Conservation (phyloP, 208 protist genomes). For the Porcisia hertigi region DNA sequence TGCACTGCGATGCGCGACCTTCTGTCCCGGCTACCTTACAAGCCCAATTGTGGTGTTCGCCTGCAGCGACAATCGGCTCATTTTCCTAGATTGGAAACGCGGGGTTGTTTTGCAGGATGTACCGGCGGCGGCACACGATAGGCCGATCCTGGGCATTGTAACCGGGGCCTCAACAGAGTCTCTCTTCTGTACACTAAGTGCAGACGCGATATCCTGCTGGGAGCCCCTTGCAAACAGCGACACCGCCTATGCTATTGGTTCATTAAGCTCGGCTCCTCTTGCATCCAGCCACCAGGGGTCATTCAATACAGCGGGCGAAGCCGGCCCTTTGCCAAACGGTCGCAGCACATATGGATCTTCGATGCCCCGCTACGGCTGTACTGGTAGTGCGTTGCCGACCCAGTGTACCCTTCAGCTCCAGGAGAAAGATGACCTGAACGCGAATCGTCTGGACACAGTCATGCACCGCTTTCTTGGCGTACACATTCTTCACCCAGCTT, state of each 20-base stretch:
- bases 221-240: slow-evolving; percentile 6
- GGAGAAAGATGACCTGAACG: not conserved
- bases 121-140: slow-evolving; percentile 16
- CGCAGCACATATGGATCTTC: not conserved
- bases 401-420: slow-evolving; percentile 9
- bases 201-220: slow-evolving; percentile 53
- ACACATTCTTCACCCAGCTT: slow-evolving; percentile 10
- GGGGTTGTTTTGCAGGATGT: slow-evolving; percentile 38
- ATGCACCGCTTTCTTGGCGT: slow-evolving; percentile 30
- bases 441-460: not conserved
- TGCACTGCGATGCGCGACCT: slow-evolving; percentile 33
- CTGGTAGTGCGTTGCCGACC: slow-evolving; percentile 23
- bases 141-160: slow-evolving; percentile 26
- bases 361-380: slow-evolving; percentile 30
- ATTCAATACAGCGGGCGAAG: too few relatives aligned
- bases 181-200: slow-evolving; percentile 35
- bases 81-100: slow-evolving; percentile 53
- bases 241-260: not conserved
- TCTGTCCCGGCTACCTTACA: slow-evolving; percentile 32
- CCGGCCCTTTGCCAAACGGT: not conserved
- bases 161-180: slow-evolving; percentile 23
- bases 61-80: slow-evolving; percentile 24
- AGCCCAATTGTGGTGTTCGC: slow-evolving; percentile 34
- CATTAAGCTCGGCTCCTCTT: not conserved
- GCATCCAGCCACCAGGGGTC: not conserved